phyloP scores from a whole-genome alignment of 1,139 yeast genomes.

The Trichomonascaceae sp. region DNA sequence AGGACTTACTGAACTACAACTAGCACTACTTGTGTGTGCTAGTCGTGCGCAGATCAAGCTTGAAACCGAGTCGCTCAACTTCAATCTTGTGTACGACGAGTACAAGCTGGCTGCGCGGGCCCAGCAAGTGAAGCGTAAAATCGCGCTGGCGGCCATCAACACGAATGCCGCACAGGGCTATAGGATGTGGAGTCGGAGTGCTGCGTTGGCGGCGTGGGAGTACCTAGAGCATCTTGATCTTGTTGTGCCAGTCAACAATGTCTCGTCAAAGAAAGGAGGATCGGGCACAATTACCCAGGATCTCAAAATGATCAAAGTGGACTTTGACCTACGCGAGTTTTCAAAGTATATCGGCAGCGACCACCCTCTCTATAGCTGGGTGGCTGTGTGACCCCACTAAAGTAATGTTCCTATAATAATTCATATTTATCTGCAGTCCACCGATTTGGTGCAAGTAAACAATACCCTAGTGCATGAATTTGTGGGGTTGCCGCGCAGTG shows the following conservation, averaged over 20 bases:
- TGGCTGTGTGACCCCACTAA: too few species aligned
- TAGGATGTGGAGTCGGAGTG: conserved; percentile 22
- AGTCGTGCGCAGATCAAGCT: conserved; percentile 56
- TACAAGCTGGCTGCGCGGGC: conserved; percentile 44
- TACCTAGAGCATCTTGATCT: conserved; percentile 21
- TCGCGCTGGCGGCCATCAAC: conserved; percentile 13
- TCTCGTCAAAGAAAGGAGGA: conserved; percentile 8
- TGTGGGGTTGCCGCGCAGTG: too few species aligned
- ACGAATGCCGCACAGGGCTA: conserved; percentile 16
- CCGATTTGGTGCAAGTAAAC: too few species aligned
- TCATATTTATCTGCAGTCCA: too few species aligned
- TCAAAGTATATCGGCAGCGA: conserved; percentile 19
- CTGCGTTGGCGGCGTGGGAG: conserved; percentile 27
- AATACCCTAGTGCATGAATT: too few species aligned
- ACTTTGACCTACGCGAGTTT: conserved; percentile 23
- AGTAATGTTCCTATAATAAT: too few species aligned
- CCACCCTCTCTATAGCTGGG: conserved; percentile 22
- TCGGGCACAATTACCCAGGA: conserved; percentile 15
- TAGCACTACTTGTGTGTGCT: conserved; percentile 55
- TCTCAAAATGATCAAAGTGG: conserved; percentile 23
- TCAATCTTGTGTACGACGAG: conserved; percentile 68
- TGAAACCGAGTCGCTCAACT: conserved; percentile 41
- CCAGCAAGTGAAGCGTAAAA: conserved; percentile 31
- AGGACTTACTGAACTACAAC: conserved; percentile 55
- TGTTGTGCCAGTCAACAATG: conserved; percentile 13